Evolutionary conservation across 257 asterid genomes (phyloP).

Genomic region (Solanum chmielewskii): DNA sequence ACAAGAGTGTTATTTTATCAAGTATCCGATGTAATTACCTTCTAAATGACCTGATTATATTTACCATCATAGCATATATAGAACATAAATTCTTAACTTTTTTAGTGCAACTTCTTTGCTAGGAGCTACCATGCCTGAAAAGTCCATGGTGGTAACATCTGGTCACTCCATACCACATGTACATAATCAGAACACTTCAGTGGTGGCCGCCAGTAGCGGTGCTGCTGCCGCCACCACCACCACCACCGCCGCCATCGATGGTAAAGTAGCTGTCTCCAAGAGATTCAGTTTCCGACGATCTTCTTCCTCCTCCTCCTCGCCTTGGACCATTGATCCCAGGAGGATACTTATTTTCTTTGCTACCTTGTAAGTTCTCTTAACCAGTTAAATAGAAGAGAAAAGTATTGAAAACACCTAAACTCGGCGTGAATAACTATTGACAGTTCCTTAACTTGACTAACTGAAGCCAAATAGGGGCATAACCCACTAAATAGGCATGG

Average conservation of each 20-base stretch:
- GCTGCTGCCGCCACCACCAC: not conserved
- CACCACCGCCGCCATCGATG: conserved; percentile 10
- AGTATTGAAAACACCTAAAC: not conserved
- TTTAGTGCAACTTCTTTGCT: conserved; percentile 35
- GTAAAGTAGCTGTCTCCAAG: conserved; percentile 13
- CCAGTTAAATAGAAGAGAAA: not conserved
- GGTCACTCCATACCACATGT: conserved; percentile 29
- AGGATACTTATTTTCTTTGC: conserved; percentile 79
- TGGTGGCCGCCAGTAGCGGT: conserved; percentile 12
- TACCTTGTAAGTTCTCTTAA: conserved; percentile 26
- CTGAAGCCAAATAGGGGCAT: not conserved
- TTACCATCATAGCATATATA: not conserved
- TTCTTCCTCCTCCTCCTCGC: conserved; percentile 20
- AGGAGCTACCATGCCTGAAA: conserved; percentile 59
- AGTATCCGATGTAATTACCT: not conserved
- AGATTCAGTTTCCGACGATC: conserved; percentile 49
- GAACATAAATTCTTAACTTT: not conserved
- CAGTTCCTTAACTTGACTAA: not conserved
- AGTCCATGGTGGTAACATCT: conserved; percentile 23
- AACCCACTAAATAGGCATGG: not conserved
- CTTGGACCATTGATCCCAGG: conserved; percentile 44
- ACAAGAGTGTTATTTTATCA: not conserved
- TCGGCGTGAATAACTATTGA: not conserved
- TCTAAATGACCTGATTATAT: not conserved
- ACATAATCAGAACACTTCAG: conserved; percentile 61